Evolutionary conservation across 306 rosid species (phyloP).

Genomic region (Erythrophleum fordii): DNA sequence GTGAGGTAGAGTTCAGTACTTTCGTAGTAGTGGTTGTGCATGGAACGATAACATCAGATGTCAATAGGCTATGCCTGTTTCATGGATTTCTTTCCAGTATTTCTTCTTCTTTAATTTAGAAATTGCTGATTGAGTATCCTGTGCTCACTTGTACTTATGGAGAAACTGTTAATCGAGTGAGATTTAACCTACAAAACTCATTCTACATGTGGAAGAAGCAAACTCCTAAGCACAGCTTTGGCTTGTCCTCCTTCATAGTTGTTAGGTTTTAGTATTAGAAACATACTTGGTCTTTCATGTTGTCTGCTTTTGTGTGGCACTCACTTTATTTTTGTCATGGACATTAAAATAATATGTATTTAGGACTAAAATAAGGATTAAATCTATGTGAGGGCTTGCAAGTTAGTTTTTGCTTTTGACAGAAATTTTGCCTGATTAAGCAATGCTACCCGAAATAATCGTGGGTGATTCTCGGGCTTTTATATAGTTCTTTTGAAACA

Average conservation of each 20-base stretch:
- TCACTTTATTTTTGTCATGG: neutral
- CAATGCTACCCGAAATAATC: slow-evolving; percentile 1
- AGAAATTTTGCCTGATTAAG: neutral
- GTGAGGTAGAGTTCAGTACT: neutral
- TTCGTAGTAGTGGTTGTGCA: neutral
- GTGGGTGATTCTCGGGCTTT: neutral
- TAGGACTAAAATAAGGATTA: neutral
- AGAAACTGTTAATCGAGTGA: neutral
- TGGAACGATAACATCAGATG: neutral
- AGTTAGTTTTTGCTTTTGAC: slow-evolving; percentile 8
- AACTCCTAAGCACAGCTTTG: neutral
- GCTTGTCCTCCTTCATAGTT: neutral
- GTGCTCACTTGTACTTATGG: neutral
- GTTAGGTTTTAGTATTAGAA: neutral
- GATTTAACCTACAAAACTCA: neutral
- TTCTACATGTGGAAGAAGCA: neutral
- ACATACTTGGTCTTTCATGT: neutral
- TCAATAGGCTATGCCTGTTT: neutral
- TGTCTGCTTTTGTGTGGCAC: neutral
- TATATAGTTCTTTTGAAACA: neutral
- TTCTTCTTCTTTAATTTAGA: neutral
- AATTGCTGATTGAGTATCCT: slow-evolving; percentile 6
- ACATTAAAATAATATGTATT: neutral
- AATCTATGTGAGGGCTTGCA: slow-evolving; percentile 16
- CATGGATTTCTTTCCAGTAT: neutral